A percentile compares a stretch with the other conserved stretches of the same genome.
Conservation (phyloP, 208 protist species). For the Acanthamoeba sp. region DNA sequence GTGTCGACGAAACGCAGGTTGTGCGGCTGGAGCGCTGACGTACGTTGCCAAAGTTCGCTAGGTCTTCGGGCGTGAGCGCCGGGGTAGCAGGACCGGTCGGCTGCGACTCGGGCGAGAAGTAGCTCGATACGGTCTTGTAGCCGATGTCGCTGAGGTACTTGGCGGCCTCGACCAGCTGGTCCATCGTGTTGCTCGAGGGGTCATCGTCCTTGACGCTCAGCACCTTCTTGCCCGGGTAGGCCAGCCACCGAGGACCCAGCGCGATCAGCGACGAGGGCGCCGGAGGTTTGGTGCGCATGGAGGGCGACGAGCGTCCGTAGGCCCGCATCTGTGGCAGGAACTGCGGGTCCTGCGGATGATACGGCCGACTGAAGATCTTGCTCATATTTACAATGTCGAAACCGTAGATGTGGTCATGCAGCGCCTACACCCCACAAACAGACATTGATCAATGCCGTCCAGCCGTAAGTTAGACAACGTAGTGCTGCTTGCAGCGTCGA, state of each 20-base stretch:
- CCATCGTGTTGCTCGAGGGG: not conserved
- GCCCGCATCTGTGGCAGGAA: constrained; percentile 44
- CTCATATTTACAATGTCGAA: constrained; percentile 74
- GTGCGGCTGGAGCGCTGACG: not conserved
- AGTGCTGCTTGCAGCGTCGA: not conserved
- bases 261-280: constrained; percentile 9
- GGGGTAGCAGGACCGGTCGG: not conserved
- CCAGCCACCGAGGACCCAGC: constrained; percentile 67
- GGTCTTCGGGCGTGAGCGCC: not conserved
- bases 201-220: constrained; percentile 44
- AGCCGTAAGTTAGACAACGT: not conserved
- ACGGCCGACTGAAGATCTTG: constrained; percentile 58
- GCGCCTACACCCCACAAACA: constrained; percentile 6
- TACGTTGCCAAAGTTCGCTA: constrained; percentile 59
- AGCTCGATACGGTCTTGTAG: constrained; percentile 56
- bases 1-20: not conserved
- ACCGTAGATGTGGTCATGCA: constrained; percentile 59
- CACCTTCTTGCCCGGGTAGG: constrained; percentile 61
- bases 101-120: constrained; percentile 49
- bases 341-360: constrained; percentile 48
- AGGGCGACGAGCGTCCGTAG: constrained; percentile 22
- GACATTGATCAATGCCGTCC: too few relatives aligned
- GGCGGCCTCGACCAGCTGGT: constrained; percentile 58
- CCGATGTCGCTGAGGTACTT: constrained; percentile 60
- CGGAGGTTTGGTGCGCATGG: constrained; percentile 25